Evolutionary conservation across 176 grass and related monocot genomes (phyloP), one percentile per base, ranked within the genome.

Genomic region (Carex pumila): DNA sequence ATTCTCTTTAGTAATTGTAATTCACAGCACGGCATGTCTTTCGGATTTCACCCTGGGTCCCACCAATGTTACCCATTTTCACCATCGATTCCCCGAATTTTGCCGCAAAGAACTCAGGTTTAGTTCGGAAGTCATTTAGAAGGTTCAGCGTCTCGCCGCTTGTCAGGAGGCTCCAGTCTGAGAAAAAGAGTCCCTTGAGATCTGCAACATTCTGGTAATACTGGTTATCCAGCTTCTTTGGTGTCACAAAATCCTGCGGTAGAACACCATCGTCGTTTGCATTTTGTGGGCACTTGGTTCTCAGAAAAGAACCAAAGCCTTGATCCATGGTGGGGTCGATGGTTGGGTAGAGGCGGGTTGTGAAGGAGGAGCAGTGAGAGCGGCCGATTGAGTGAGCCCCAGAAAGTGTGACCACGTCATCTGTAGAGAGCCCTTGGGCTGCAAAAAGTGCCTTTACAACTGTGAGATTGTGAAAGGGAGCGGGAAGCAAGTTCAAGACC

Each of bases 321-420:
- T 32, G 1, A 29, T 87, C 19, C 31, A 87, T 43, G 61, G 61
- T 58, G 12, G 81, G 36, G 81, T 66, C 61, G 3, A 69, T 30
- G 43, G 3, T 53, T 2, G 81, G 63, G 64, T 87, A 31, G 53
- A 82, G 55, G 19, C 88, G 88, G 84, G 15, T 49, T 0, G 86
- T 43, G 88, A 94, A 87, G 18, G 88, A 61, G 0, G 90, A 90
- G 88, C 93, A 94, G 79, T 94, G 93, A 8, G 93, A 85, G 47
- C 79, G 84, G 81, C 93, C 2, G 8, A 71, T 71, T 0, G 67
- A 71, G 17, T 71, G 67, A 9, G 67, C 67, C 0, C 67, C 67
- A 19, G 93, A 94, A 88, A 94, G 93, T 53, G 79, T 15, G 17
- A 94, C 91, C 81, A 97, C 80, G 47, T 97, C 89, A 12, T 80